These are phyloP conservation scores for Cryptococcus sp. DNA, from an alignment of 1,284 basidiomycete genomes.

Conservation along the genomic window DNA sequence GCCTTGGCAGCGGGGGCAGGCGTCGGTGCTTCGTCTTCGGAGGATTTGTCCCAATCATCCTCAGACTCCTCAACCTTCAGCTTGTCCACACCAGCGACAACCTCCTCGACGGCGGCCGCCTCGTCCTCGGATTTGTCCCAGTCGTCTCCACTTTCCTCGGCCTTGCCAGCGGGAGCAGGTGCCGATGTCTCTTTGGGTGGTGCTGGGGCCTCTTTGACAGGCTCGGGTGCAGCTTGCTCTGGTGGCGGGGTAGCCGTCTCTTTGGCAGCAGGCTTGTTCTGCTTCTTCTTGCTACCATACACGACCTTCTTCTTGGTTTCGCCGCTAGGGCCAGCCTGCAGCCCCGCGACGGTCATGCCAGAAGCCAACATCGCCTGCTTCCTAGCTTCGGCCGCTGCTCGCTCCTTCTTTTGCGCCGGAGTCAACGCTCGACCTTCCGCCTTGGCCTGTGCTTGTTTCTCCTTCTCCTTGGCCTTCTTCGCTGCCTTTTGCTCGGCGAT, in stretches of 20 bases:
- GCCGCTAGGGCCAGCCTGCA: slow-evolving; percentile 59
- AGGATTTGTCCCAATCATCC: slow-evolving; percentile 76
- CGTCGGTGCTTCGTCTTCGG: slow-evolving; percentile 51
- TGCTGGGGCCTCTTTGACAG: slow-evolving; percentile 21
- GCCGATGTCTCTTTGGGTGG: slow-evolving; percentile 36
- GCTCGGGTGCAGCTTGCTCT: slow-evolving; percentile 13
- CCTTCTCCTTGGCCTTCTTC: slow-evolving; percentile 89
- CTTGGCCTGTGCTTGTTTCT: slow-evolving; percentile 68
- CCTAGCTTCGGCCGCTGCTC: slow-evolving; percentile 84
- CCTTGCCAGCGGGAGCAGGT: slow-evolving; percentile 50
- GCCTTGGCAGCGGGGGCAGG: slow-evolving; percentile 20
- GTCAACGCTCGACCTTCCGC: slow-evolving; percentile 89
- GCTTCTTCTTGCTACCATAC: slow-evolving; percentile 81
- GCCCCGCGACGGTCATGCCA: slow-evolving; percentile 86
- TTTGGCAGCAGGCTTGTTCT: slow-evolving; percentile 16
- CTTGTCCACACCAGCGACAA: slow-evolving; percentile 38
- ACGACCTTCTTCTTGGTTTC: slow-evolving; percentile 57
- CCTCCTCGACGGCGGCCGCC: slow-evolving; percentile 43
- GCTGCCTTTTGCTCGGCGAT: slow-evolving; percentile 81
- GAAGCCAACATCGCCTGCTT: slow-evolving; percentile 83
- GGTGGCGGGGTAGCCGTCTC: slow-evolving; percentile 16
- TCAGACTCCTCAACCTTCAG: slow-evolving; percentile 46
- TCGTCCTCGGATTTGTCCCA: slow-evolving; percentile 87
- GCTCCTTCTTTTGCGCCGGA: slow-evolving; percentile 95
- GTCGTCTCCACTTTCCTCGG: slow-evolving; percentile 59